Evolutionary conservation across 2,329 filamentous ascomycete species (phyloP).

Genomic region (Aspergillus thermomutatus): DNA sequence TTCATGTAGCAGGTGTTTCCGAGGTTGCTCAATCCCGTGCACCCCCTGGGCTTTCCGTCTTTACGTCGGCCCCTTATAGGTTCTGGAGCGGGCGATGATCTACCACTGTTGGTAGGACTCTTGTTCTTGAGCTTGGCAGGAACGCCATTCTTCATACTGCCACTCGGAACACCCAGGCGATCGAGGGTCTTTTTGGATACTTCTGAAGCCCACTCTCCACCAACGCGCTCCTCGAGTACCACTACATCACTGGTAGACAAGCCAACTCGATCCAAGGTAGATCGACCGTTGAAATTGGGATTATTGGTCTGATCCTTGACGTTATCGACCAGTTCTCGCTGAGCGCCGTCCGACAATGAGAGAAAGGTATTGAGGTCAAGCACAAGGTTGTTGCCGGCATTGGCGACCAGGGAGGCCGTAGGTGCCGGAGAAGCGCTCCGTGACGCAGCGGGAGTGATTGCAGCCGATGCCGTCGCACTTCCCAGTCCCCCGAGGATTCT

Average conservation of each 20-base stretch:
- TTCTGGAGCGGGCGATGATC: slow-evolving; percentile 65
- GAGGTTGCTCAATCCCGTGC: slow-evolving; percentile 80
- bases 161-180: slow-evolving; percentile 50
- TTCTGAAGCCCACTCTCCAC: slow-evolving; percentile 57
- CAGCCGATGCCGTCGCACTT: slow-evolving; percentile 43
- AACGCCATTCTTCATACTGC: slow-evolving; percentile 29
- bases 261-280: slow-evolving; percentile 62
- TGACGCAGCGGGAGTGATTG: slow-evolving; percentile 43
- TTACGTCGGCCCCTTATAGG: slow-evolving; percentile 68
- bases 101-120: slow-evolving; percentile 53
- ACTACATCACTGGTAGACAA: slow-evolving; percentile 71
- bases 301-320: slow-evolving; percentile 69
- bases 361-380: slow-evolving; percentile 63
- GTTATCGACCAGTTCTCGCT: slow-evolving; percentile 62
- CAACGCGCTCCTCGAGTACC: slow-evolving; percentile 76
- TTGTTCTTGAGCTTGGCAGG: slow-evolving; percentile 37
- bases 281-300: slow-evolving; percentile 71
- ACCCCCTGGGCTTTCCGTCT: slow-evolving; percentile 68
- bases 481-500: slow-evolving; percentile 51
- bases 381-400: slow-evolving; percentile 50
- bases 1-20: slow-evolving; percentile 99
- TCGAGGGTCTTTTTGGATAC: slow-evolving; percentile 41
- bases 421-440: slow-evolving; percentile 44
- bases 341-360: slow-evolving; percentile 58
- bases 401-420: slow-evolving; percentile 39